Percentiles rank a stretch among this genome's conserved stretches.
Evolutionary conservation across 345 rosid species (phyloP).

Genomic region (Eucalyptus dawsonii): DNA sequence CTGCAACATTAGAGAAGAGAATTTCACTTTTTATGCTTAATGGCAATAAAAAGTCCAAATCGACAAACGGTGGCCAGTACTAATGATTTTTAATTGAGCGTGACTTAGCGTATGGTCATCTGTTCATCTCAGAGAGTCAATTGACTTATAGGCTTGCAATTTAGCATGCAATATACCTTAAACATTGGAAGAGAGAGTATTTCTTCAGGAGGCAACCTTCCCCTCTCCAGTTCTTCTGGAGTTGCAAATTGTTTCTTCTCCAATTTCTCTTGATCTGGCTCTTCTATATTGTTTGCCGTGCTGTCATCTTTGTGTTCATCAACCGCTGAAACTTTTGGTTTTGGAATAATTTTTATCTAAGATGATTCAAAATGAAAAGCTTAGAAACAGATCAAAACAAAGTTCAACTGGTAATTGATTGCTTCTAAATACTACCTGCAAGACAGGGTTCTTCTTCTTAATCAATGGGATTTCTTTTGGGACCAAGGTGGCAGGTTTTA

Average conservation of each 20-base stretch:
- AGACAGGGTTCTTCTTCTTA: conserved; percentile 66
- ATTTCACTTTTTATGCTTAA: neutral
- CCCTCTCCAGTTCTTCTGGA: conserved; percentile 53
- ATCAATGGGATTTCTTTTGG: conserved; percentile 84
- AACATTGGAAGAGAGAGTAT: conserved; percentile 83
- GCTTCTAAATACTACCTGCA: conserved; percentile 40
- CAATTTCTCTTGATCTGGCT: conserved; percentile 18
- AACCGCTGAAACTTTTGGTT: neutral
- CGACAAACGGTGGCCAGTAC: neutral
- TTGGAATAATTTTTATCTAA: conserved; percentile 73
- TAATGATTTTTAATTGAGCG: neutral
- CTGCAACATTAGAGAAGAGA: conserved; percentile 23
- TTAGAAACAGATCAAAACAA: neutral
- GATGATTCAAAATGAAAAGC: conserved; percentile 1
- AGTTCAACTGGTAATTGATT: neutral
- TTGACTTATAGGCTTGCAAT: neutral
- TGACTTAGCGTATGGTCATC: neutral
- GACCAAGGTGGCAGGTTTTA: conserved; percentile 66
- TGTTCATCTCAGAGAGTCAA: neutral
- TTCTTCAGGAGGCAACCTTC: conserved; percentile 80
- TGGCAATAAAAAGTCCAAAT: neutral
- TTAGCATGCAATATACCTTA: conserved; percentile 36
- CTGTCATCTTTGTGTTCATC: conserved; percentile 23
- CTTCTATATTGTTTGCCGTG: conserved; percentile 20
- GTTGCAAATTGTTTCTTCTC: conserved; percentile 32